Base-by-base conservation (phyloP, 805 yeast species). In the Sugiyamaella valdiviana region DNA sequence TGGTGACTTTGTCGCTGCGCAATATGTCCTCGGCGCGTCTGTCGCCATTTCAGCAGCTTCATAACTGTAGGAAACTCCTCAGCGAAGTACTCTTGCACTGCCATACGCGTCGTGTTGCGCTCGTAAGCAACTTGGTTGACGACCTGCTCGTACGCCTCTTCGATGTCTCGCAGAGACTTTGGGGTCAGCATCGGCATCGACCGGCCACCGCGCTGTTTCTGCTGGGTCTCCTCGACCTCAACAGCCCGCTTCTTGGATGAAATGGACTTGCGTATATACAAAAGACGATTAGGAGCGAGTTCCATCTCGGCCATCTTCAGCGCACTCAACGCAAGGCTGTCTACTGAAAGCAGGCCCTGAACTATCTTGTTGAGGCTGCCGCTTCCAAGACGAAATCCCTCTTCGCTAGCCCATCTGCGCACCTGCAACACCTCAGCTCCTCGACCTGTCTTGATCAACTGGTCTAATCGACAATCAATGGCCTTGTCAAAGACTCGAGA, bases 301-400 rank as follows among this genome's bases (percentile, higher is more conserved):
- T 41, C n/a, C 6, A 42, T 20, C 36, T 57, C 59, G 10, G 55
- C 51, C 15, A 48, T 15, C 9, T 39, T 48, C 26, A 51, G 37
- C 10, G 46, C 59, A 5, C 44, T 29, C 12, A 46, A 32, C 9
- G 47, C 15, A 20, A 29, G 44, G 2, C 21, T n/a, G 23, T 38
- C 50, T 37, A 42, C 50, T 6, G 26, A 22, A 16, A 56, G 15
- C 20, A 51, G 26, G 1, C 38, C 45, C 20, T 36, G 32, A 19
- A 51, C 57, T 7, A 53, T 12, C 9, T 44, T 37, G 38, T 56
- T 56, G 24, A 46, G 12, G 39, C 53, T 53, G 20, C 39, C 38
- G 39, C 50, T 54, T 10, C 37, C 20, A 21, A 56, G 10, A 16
- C 26, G 42, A 19, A 55, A 40, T 5, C 61, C 61, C 7, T 43